These are phyloP conservation scores for Fusarium armeniacum DNA, from an alignment of 2,329 filamentous ascomycete species.

Conservation along the genomic window DNA sequence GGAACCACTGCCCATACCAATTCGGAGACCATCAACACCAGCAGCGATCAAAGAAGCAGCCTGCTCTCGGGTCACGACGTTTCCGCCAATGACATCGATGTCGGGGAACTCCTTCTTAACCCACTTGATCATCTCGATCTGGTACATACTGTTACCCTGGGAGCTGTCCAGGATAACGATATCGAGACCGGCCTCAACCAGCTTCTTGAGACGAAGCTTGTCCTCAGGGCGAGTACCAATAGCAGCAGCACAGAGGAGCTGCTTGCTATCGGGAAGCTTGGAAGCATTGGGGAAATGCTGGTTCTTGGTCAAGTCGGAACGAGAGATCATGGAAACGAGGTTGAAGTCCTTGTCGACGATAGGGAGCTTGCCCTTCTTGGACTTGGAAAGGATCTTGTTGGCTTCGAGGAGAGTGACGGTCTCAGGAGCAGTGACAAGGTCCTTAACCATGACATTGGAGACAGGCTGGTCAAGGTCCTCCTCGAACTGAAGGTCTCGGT, in stretches of 20 bases:
- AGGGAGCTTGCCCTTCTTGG: constrained; percentile 98
- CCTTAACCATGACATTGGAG: constrained; percentile 93
- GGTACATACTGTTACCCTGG: constrained; percentile 98
- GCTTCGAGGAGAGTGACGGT: constrained; percentile 89
- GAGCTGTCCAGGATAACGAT: constrained; percentile 96
- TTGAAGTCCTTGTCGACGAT: constrained; percentile 88
- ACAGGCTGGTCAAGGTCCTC: constrained; percentile 79
- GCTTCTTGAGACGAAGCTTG: constrained; percentile 84
- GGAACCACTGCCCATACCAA: constrained; percentile 98
- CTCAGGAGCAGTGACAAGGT: constrained; percentile 87
- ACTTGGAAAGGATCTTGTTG: constrained; percentile 92
- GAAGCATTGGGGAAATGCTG: constrained; percentile 96
- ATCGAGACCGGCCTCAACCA: constrained; percentile 95
- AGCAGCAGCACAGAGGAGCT: constrained; percentile 93
- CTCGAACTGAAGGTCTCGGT: constrained; percentile 98
- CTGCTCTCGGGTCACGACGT: constrained; percentile 98
- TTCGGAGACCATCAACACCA: constrained; percentile 94
- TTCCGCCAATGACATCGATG: constrained; percentile 96
- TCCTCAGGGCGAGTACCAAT: constrained; percentile 97
- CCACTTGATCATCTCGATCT: constrained; percentile 98
- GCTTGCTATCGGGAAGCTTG: constrained; percentile 96
- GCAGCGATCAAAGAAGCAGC: constrained; percentile 92
- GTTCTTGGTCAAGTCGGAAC: constrained; percentile 99
- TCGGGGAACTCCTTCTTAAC: constrained; percentile 88
- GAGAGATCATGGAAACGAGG: constrained; percentile 90